Percentiles rank a stretch among this genome's conserved stretches.
These are phyloP conservation scores for Aspergillus campestris DNA, from an alignment of 495 filamentous ascomycete species.

Conservation along the genomic window DNA sequence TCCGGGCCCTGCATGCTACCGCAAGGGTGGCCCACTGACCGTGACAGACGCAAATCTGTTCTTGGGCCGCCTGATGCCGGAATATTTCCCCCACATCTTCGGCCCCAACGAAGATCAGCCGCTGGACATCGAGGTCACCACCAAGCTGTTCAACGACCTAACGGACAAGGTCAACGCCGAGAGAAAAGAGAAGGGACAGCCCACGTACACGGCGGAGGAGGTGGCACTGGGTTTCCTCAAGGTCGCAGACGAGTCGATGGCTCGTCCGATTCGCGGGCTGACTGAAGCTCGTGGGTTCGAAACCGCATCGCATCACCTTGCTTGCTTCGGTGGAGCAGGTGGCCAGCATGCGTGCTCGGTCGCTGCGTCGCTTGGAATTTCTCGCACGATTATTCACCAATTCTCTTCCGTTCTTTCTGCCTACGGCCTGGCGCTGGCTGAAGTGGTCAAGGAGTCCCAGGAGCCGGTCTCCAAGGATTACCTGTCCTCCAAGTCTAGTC, in stretches of 20 bases:
- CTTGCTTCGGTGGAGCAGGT: conserved; percentile 47
- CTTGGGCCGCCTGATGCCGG: conserved; percentile 77
- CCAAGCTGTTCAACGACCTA: conserved; percentile 67
- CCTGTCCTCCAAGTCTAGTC: conserved; percentile 21
- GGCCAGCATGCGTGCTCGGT: conserved; percentile 47
- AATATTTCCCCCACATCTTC: conserved; percentile 97
- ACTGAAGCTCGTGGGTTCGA: conserved; percentile 45
- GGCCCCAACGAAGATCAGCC: conserved; percentile 85
- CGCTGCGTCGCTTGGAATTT: conserved; percentile 42
- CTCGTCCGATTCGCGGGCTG: conserved; percentile 44
- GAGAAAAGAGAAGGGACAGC: conserved; percentile 39
- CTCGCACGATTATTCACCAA: conserved; percentile 46
- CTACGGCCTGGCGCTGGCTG: conserved; percentile 46
- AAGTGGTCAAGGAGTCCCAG: conserved; percentile 45
- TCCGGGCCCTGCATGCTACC: conserved; percentile 88
- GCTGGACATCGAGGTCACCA: conserved; percentile 69
- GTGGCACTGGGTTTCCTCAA: conserved; percentile 60
- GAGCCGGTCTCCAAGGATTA: conserved; percentile 38
- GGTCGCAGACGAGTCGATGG: conserved; percentile 48
- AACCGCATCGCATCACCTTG: conserved; percentile 42
- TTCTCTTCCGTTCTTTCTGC: conserved; percentile 46
- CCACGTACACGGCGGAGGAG: conserved; percentile 75
- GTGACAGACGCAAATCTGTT: conserved; percentile 93
- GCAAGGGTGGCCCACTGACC: conserved; percentile 86
- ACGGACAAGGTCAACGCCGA: conserved; percentile 71